phyloP scores from a whole-genome alignment of 2,329 filamentous ascomycete species.

The Colletotrichum limetticola region DNA sequence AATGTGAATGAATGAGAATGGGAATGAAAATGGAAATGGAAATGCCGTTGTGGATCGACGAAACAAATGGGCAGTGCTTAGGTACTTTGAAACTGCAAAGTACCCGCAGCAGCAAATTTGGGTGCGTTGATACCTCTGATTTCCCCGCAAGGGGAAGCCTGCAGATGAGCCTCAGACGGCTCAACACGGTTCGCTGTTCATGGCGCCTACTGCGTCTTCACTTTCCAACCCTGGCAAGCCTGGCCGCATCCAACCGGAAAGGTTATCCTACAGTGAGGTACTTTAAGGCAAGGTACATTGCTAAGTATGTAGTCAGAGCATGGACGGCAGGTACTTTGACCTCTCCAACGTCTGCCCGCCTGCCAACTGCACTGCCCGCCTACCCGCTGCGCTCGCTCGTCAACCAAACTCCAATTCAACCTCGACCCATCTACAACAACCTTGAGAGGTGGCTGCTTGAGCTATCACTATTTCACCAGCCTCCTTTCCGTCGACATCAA shows the following conservation, averaged over 20 bases:
- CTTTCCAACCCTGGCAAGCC: constrained; percentile 24
- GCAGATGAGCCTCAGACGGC: constrained; percentile 12
- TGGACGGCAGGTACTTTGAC: no score
- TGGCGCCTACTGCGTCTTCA: no score
- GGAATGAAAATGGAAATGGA: not conserved
- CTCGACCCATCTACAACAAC: not conserved
- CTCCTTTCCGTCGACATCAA: not conserved
- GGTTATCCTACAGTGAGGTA: no score
- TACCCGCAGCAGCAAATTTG: not conserved
- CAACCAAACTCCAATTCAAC: not conserved
- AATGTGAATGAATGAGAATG: no score
- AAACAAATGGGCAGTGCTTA: not conserved
- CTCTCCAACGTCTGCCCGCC: constrained; percentile 18
- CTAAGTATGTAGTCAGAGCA: no score
- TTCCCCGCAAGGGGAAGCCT: constrained; percentile 1
- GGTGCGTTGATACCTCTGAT: not conserved
- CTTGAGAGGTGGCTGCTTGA: not conserved
- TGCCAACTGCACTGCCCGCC: not conserved
- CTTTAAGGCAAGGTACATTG: no score
- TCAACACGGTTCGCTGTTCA: not conserved
- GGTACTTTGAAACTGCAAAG: not conserved
- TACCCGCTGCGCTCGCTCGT: no score
- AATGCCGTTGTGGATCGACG: constrained; percentile 14
- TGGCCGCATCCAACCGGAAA: constrained; percentile 8
- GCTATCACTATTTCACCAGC: not conserved